Conservation (phyloP, 2,329 filamentous ascomycete genomes). For the Whalleya microplaca region DNA sequence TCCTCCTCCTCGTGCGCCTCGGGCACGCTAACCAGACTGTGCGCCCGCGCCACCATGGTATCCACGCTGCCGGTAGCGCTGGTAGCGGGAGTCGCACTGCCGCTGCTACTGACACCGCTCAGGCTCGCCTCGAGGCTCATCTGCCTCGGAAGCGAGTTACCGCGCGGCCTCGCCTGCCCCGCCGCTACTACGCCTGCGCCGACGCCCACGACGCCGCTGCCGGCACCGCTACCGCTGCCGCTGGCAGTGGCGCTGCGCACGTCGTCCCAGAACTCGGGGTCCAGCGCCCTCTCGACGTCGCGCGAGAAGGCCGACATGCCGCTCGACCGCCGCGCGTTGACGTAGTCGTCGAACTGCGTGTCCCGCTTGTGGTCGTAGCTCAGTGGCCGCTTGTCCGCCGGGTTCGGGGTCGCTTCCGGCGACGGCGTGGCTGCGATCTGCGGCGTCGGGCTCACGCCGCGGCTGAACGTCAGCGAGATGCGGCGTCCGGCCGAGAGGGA, state of each 20-base stretch:
- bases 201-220: conserved; percentile 13
- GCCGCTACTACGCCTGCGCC: conserved; percentile 24
- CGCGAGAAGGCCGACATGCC: neutral
- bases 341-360: conserved; percentile 52
- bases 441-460: conserved; percentile 11
- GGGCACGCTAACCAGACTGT: conserved; percentile 36
- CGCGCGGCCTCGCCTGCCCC: conserved; percentile 23
- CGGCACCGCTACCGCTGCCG: no score
- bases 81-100: conserved; percentile 5
- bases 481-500: conserved; percentile 31
- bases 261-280: conserved; percentile 35
- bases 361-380: conserved; percentile 51
- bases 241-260: no score
- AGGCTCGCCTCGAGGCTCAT: conserved; percentile 33
- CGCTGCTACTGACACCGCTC: conserved; percentile 5
- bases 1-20: conserved; percentile 36
- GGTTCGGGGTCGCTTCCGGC: neutral
- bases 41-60: conserved; percentile 19
- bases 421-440: conserved; percentile 19
- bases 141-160: conserved; percentile 29
- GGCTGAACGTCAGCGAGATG: conserved; percentile 27
- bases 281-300: conserved; percentile 36
- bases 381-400: conserved; percentile 23
- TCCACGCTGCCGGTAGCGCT: conserved; percentile 10
- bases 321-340: conserved; percentile 38